Evolutionary conservation across 768 basidiomycete genomes (phyloP).

Genomic region (Lepiota venenata): DNA sequence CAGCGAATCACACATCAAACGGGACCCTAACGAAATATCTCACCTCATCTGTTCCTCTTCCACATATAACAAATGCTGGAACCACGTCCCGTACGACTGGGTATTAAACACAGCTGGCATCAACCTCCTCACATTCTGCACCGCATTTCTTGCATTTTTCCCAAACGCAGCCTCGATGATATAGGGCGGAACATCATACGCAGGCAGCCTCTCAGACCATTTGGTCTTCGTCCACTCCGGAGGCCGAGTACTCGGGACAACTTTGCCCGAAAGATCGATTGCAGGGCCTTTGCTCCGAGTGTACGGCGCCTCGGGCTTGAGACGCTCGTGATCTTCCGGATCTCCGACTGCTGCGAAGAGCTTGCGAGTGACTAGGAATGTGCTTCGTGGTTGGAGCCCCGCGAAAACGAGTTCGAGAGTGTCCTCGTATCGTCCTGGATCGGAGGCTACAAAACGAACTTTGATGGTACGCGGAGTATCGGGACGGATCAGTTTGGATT

Average conservation of each 20-base stretch:
- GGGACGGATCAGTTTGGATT: slow-evolving; percentile 22
- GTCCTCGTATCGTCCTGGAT: slow-evolving; percentile 44
- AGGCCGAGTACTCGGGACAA: slow-evolving; percentile 34
- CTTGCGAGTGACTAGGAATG: slow-evolving; percentile 45
- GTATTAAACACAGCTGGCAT: slow-evolving; percentile 33
- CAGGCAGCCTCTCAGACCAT: slow-evolving; percentile 30
- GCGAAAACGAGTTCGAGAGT: slow-evolving; percentile 45
- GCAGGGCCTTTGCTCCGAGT: slow-evolving; percentile 20
- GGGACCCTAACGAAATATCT: slow-evolving; percentile 11
- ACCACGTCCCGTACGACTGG: slow-evolving; percentile 40
- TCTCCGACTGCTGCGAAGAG: slow-evolving; percentile 47
- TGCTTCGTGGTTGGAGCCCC: slow-evolving; percentile 25
- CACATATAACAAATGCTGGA: slow-evolving; percentile 42
- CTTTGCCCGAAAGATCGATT: slow-evolving; percentile 23
- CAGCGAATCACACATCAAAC: not conserved
- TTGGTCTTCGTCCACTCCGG: slow-evolving; percentile 34
- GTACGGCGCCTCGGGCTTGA: slow-evolving; percentile 46
- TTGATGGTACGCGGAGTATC: slow-evolving; percentile 23
- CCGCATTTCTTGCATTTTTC: slow-evolving; percentile 15
- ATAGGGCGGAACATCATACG: slow-evolving; percentile 27
- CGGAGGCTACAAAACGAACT: slow-evolving; percentile 30
- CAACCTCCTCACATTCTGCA: slow-evolving; percentile 23
- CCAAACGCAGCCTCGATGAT: slow-evolving; percentile 27
- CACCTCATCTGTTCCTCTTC: slow-evolving; percentile 50
- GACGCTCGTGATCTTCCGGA: slow-evolving; percentile 42